These are phyloP conservation scores for Chaetomium sp. DNA, from an alignment of 2,329 filamentous ascomycete species.

Conservation along the genomic window DNA sequence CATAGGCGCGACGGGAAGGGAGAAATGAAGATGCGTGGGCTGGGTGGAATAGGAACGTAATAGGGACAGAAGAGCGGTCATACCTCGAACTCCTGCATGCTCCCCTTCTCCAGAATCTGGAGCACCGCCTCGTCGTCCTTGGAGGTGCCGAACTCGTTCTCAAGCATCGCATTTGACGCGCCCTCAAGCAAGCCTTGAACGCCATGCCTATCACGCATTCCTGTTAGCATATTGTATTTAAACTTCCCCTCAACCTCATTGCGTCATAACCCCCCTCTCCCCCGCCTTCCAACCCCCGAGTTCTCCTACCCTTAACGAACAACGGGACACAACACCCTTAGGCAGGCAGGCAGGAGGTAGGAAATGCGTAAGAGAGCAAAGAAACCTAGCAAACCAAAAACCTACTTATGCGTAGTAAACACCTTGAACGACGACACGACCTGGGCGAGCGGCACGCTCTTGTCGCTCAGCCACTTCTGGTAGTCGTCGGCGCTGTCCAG, in stretches of 20 bases:
- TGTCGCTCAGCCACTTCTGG: constrained; percentile 82
- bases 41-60: neutral
- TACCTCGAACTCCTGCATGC: constrained; percentile 63
- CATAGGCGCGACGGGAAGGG: neutral
- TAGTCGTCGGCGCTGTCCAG: constrained; percentile 63
- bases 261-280: constrained; percentile 10
- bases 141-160: constrained; percentile 84
- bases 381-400: constrained; percentile 30
- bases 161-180: constrained; percentile 73
- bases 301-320: no score
- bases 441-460: constrained; percentile 75
- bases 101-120: constrained; percentile 77
- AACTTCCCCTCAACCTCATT: neutral
- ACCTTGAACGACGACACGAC: constrained; percentile 89
- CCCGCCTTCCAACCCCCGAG: neutral
- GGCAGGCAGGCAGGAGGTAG: neutral
- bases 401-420: constrained; percentile 87
- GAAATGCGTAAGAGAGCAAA: neutral
- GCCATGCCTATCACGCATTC: constrained; percentile 67
- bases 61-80: constrained; percentile 33
- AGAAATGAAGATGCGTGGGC: neutral
- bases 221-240: neutral
- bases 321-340: no score
- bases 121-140: constrained; percentile 79
- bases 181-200: constrained; percentile 76